Base-by-base conservation (phyloP, 148 eudicot species). In the Suaeda aralocaspica region DNA sequence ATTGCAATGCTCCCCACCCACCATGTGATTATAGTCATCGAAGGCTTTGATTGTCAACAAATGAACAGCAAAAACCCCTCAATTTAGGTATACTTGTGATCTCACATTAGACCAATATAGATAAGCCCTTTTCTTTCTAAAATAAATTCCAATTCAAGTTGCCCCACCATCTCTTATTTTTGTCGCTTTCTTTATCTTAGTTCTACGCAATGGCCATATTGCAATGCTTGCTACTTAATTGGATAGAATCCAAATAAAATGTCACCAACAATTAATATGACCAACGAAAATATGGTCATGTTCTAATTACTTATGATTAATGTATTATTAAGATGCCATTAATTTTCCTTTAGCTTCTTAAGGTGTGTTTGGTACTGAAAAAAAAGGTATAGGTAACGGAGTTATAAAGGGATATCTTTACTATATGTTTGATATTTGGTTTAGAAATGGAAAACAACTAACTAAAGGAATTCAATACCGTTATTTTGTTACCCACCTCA, bases 11-110 rank as follows among this genome's bases (percentile, higher is more conserved):
- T 41, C 34, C 62, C 11, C 56, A 75, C 62, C 55, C 1, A 8
- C 59, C 55, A 58, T 41, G 56, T 41, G 60, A 68, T 59, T 25
- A 36, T 50, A 26, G 60, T 12, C 74, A 63, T 34, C 51, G 34
- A 59, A 49, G 70, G 58, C 22, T 74, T 24, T 39, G 31, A 50
- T 21, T 74, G 68, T 74, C 72, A 67, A 66, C 52, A 59, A 73
- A 68, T 67, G 51, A 68, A 59, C 26, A 39, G 24, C 0, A n/a
- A 59, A 31, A 59, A 50, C 33, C n/a, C 50, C 14, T 41, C 19
- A 1, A 42, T 63, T 63, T 63, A 61, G 50, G 67, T 63, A 41
- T 39, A 41, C 67, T 63, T 24, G 67, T 42, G 48, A 69, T 56
- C 30, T 6, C 51, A 24, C 1, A 12, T 68, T 50, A 33, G n/a